A percentile compares a stretch with the other conserved stretches of the same genome.
Evolutionary conservation across 2,329 filamentous ascomycete species (phyloP).

Genomic region (Mycosphaerella sp.): DNA sequence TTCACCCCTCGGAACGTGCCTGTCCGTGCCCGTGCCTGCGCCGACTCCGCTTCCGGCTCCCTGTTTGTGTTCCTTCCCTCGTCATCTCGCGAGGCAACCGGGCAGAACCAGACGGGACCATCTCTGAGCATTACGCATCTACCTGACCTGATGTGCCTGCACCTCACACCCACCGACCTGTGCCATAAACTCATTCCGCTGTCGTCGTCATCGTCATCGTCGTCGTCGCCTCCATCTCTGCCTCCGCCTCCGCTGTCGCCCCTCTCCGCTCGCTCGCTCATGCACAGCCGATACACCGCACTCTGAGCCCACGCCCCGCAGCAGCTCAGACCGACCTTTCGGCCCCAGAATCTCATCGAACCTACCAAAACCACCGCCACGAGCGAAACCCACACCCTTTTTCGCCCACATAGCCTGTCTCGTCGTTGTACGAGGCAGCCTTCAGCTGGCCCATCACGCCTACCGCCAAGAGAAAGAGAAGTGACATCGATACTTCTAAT

Average conservation of each 20-base stretch:
- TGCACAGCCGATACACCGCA: no score
- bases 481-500: slow-evolving; percentile 20
- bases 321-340: background rate
- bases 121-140: background rate
- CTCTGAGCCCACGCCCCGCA: background rate
- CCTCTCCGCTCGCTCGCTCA: no score
- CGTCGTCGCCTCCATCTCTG: no score
- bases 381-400: no score
- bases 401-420: slow-evolving; percentile 10
- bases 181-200: no score
- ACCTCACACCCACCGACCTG: no score
- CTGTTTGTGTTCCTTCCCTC: background rate
- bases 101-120: background rate
- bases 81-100: background rate
- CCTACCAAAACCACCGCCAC: background rate
- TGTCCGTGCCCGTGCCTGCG: no score
- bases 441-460: slow-evolving; percentile 18
- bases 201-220: no score
- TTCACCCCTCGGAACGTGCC: no score
- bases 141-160: background rate
- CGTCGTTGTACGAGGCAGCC: slow-evolving; percentile 18
- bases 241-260: no score
- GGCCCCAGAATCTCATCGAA: background rate
- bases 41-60: no score
- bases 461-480: slow-evolving; percentile 25